Evolutionary conservation across 2,329 filamentous ascomycete genomes (phyloP).

Genomic region (Zymoseptoria tritici): DNA sequence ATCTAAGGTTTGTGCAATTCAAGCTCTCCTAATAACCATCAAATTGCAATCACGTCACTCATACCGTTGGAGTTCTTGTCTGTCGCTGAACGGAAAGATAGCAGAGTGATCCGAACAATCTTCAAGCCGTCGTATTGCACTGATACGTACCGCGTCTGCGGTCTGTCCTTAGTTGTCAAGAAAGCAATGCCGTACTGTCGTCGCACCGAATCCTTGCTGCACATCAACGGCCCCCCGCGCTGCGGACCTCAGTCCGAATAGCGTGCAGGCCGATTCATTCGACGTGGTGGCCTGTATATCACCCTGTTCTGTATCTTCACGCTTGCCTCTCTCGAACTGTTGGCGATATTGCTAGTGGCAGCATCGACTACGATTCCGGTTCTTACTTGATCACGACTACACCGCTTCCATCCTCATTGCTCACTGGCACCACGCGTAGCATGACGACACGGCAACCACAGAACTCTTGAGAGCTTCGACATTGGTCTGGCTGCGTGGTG

Average conservation of each 20-base stretch:
- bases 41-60: background rate
- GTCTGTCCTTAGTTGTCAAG: background rate
- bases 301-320: background rate
- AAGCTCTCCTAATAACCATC: background rate
- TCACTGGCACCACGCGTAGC: background rate
- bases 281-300: background rate
- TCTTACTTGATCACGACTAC: background rate
- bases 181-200: background rate
- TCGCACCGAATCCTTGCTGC: background rate
- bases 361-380: background rate
- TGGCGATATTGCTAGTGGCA: background rate
- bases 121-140: background rate
- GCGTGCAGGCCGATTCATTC: background rate
- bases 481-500: background rate
- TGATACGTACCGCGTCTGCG: background rate
- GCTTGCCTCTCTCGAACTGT: background rate
- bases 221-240: background rate
- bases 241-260: background rate
- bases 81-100: background rate
- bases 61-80: background rate
- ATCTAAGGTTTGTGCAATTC: background rate
- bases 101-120: background rate
- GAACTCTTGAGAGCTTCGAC: background rate
- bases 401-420: too few relatives aligned
- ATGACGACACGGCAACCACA: background rate